Percentiles rank a stretch among this genome's conserved stretches.
Evolutionary conservation across 805 yeast species (phyloP).

Genomic region (Candida methanosorbosa): DNA sequence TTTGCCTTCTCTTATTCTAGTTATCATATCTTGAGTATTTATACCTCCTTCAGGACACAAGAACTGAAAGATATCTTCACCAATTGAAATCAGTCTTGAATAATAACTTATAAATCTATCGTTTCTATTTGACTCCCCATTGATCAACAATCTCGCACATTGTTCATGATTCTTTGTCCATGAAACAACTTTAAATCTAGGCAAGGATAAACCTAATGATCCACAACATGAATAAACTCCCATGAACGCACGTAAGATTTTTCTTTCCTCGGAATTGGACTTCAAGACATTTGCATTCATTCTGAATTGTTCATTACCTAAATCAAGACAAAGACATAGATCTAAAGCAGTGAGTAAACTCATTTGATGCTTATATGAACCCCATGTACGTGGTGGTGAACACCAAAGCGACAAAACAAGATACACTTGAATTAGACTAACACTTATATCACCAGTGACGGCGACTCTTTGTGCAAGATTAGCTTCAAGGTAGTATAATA

Average conservation of each 20-base stretch:
- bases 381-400: slow-evolving; percentile 42
- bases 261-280: slow-evolving; percentile 24
- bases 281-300: slow-evolving; percentile 16
- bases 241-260: slow-evolving; percentile 32
- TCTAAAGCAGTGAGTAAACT: slow-evolving; percentile 35
- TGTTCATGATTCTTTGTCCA: slow-evolving; percentile 39
- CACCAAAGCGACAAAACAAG: slow-evolving; percentile 43
- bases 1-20: neutral
- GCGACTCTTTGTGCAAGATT: slow-evolving; percentile 35
- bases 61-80: slow-evolving; percentile 39
- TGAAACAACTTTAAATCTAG: slow-evolving; percentile 38
- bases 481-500: slow-evolving; percentile 36
- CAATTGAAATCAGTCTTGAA: slow-evolving; percentile 35
- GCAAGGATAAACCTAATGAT: slow-evolving; percentile 39
- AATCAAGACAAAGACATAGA: slow-evolving; percentile 40
- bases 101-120: slow-evolving; percentile 37
- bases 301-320: slow-evolving; percentile 29
- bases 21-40: neutral
- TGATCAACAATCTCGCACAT: slow-evolving; percentile 23
- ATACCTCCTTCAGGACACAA: slow-evolving; percentile 22
- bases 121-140: slow-evolving; percentile 27
- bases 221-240: slow-evolving; percentile 45
- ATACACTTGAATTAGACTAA: slow-evolving; percentile 32
- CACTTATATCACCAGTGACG: slow-evolving; percentile 34
- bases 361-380: slow-evolving; percentile 45